A percentile compares a stretch with the other conserved stretches of the same genome.
Conservation (phyloP, 257 asterid genomes). For the Plantago major region DNA sequence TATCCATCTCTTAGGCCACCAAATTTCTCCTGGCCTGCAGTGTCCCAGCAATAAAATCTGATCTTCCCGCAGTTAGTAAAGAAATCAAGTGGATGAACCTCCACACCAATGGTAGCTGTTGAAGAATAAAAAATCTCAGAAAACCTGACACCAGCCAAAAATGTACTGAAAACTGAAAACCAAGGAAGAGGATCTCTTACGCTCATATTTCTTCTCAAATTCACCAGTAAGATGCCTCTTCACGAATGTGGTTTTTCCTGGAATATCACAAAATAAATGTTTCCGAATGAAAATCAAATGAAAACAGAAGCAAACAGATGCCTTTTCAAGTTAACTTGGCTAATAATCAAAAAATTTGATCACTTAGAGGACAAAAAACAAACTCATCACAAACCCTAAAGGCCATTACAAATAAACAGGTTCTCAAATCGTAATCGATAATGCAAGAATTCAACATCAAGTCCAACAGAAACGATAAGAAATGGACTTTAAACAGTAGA, state of each 20-base stretch:
- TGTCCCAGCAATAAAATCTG: conserved; percentile 88
- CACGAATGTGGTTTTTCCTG: conserved; percentile 87
- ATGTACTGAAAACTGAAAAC: neutral
- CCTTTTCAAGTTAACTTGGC: too few species aligned
- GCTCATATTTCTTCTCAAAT: conserved; percentile 92
- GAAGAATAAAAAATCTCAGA: neutral
- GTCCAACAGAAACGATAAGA: too few species aligned
- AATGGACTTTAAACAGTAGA: too few species aligned
- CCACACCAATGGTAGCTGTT: conserved; percentile 86
- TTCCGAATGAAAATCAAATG: too few species aligned
- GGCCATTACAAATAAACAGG: too few species aligned
- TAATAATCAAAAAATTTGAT: too few species aligned
- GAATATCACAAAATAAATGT: neutral
- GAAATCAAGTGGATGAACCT: conserved; percentile 87
- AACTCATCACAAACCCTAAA: too few species aligned
- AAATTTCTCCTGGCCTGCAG: conserved; percentile 93
- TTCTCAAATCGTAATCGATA: too few species aligned
- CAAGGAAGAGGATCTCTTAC: conserved; percentile 30
- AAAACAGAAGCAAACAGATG: too few species aligned
- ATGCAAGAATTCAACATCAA: too few species aligned
- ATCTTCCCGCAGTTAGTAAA: conserved; percentile 74
- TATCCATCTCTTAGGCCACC: conserved; percentile 97
- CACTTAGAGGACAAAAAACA: too few species aligned
- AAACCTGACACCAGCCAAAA: neutral
- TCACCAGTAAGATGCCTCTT: conserved; percentile 93